Base-by-base conservation (phyloP, 148 eudicot genomes). In the Nepenthes gracilis region DNA sequence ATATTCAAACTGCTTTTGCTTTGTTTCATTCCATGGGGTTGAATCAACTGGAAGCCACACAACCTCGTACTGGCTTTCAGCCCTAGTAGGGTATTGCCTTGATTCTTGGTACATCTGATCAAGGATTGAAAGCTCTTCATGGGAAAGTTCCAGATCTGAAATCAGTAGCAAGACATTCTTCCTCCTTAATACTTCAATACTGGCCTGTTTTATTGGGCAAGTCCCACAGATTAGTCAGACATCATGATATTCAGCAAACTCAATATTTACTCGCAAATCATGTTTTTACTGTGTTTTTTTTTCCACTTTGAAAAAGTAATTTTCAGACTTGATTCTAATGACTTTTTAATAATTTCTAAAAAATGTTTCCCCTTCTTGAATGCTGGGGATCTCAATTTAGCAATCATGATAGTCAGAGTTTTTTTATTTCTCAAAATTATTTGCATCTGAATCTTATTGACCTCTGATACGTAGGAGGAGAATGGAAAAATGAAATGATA, bases 11-110 rank as follows among this genome's bases (percentile, higher is more conserved):
- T 78, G 67, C 14, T 35, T 61, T 35, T 83, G 82, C 55, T 70
- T 72, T 35, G 55, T 56, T 0, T 73, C 78, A 1, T 68, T 74
- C 80, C 81, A 78, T 43, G 80, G 75, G 47, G 49, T 43, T 32
- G 77, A 66, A 0, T 81, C 68, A 10, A 88, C 62, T 2, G 92
- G 92, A 48, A 88, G 74, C 96, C 96, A 88, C 1, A 88, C 81
- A n/a, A 88, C 72, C 61, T 88, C 91, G 47, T 82, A 80, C 2
- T 80, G 77, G 14, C 83, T 84, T 59, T 85, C 84, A 7, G 67
- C 58, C 64, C 84, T 78, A 40, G 63, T 58, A 32, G 83, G 67
- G n/a, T 72, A 38, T 37, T 73, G 76, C 65, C 75, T 76, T 51
- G 87, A 73, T 57, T 82, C 91, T 23, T 61, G 63, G 71, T 85